Evolutionary conservation across 164 flowering plant species (phyloP).

Genomic region (Macadamia integrifolia): DNA sequence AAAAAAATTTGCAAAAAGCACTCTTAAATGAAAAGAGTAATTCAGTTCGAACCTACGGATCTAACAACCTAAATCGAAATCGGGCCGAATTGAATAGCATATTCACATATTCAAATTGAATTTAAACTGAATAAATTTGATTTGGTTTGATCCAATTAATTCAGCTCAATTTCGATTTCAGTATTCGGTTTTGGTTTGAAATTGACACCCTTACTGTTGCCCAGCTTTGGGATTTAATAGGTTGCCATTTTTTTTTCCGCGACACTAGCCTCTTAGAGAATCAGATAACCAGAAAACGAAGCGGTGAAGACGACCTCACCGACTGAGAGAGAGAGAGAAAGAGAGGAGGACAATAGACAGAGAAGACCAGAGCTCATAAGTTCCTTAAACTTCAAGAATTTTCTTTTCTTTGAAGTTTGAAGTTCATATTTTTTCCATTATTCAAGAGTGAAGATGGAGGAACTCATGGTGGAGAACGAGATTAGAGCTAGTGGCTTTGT

Average conservation of each 20-base stretch:
- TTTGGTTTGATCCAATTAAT: no score
- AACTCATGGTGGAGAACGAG: constrained; percentile 33
- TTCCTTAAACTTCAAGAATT: neutral
- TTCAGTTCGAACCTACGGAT: no score
- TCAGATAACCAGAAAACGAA: constrained; percentile 6
- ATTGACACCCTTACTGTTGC: no score
- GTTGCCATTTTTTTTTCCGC: constrained; percentile 12
- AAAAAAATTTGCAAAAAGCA: no score
- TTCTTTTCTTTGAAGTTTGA: neutral
- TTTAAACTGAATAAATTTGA: no score
- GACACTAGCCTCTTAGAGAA: constrained; percentile 13
- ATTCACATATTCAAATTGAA: no score
- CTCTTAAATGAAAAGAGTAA: no score
- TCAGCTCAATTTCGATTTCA: no score
- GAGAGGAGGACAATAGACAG: constrained; percentile 1
- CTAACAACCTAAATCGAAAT: no score
- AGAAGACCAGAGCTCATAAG: constrained; percentile 5
- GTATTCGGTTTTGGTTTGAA: no score
- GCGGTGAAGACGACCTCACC: constrained; percentile 12
- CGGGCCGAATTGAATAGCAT: no score
- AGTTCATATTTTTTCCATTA: neutral
- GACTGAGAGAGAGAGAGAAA: constrained; percentile 3
- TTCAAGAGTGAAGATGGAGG: constrained; percentile 32
- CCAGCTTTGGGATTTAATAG: constrained; percentile 7
- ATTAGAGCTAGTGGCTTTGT: constrained; percentile 58